Base-by-base conservation (phyloP, 306 rosid species). In the Abrus pulchellus region DNA sequence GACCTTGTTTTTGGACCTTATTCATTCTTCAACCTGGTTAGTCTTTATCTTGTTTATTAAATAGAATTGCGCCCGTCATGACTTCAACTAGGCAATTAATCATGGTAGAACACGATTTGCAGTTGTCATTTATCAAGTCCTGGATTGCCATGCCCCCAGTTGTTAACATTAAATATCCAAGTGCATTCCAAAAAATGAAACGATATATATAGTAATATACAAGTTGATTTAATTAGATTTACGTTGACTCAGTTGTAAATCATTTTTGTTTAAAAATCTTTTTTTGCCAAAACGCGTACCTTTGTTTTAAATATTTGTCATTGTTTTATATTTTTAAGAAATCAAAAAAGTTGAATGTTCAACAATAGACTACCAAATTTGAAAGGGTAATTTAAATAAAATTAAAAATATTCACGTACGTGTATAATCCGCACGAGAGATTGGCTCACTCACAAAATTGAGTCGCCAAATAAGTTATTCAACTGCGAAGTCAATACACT, bases 91-190 rank as follows among this genome's bases (percentile, higher is more conserved):
- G 48, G 38, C 12, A 65, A 82, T 20, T 74, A 57, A 67, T 48
- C 20, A 47, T 34, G 52, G n/a, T 11, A 40, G 63, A 48, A 38
- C 40, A 78, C 52, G 64, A 13, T 41, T 72, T 62, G 49, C 7
- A 64, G 12, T 74, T 63, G 80, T 7, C 80, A 41, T 73, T 34
- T 63, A 55, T 76, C 9, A 57, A 49, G 61, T 56, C 43, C 28
- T 60, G 49, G 0, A 9, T 11, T 56, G 33, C n/a, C 8, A 29
- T 20, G 20, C 5, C 12, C 13, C 38, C 13, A 8, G 34, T 36
- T 71, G 20, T 72, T n/a, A 29, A 61, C 14, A 14, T 20, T 3
- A 68, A 44, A 32, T 68, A 78, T 57, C 43, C 7, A 53, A 50
- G 8, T 11, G 45, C 10, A 7, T 43, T 44, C 5, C 1, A 5